Conservation (phyloP, 1,284 basidiomycete species). For the Mycena sp. region DNA sequence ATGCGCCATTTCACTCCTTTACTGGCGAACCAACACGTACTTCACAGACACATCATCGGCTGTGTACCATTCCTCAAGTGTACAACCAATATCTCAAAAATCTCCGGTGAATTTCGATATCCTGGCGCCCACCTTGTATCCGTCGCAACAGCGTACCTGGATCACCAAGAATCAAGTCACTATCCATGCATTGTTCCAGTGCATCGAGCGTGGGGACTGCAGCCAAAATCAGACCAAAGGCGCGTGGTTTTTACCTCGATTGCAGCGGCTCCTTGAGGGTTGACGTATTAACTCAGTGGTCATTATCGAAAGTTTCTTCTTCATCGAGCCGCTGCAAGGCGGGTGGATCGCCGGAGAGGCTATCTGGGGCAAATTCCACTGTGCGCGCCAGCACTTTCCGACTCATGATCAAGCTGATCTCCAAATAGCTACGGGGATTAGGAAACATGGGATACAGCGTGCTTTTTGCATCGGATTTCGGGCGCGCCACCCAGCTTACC, state of each 20-base stretch:
- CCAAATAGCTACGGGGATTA: conserved; percentile 1
- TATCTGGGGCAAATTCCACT: conserved; percentile 20
- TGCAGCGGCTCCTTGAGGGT: neutral
- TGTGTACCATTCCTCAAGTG: no score
- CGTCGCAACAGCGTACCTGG: no score
- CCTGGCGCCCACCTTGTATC: no score
- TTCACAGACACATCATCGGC: no score
- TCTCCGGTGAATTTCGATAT: no score
- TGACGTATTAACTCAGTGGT: no score
- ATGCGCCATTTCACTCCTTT: no score
- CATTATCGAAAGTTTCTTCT: no score
- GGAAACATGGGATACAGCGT: conserved; percentile 11
- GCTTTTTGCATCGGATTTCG: neutral
- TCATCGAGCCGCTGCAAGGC: no score
- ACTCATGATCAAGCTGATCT: neutral
- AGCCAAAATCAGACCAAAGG: conserved; percentile 19
- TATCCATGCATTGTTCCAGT: neutral
- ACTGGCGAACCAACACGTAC: no score
- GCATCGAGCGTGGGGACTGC: conserved; percentile 4
- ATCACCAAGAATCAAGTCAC: no score
- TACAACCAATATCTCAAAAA: no score
- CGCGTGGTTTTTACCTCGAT: neutral
- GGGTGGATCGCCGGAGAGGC: conserved; percentile 15
- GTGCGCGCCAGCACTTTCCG: neutral
- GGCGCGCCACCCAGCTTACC: conserved; percentile 4